phyloP scores from a whole-genome alignment of 495 filamentous ascomycete genomes.

The Neurospora terricola region DNA sequence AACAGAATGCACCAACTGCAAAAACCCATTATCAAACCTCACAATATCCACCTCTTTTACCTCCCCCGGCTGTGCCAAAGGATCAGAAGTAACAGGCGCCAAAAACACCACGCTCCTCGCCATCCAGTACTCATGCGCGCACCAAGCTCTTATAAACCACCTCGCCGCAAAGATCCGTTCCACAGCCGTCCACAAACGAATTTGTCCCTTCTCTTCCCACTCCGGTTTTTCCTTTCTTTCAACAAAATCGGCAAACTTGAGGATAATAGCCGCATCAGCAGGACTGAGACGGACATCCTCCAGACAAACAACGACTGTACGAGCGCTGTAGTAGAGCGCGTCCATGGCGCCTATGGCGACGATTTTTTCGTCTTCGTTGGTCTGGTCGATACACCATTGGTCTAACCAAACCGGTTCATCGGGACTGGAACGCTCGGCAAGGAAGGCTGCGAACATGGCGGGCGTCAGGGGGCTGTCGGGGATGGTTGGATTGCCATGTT shows the following conservation, averaged over 20 bases:
- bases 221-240: neutral
- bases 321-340: neutral
- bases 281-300: neutral
- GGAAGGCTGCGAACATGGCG: constrained; percentile 16
- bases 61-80: neutral
- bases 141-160: neutral
- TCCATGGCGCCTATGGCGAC: constrained; percentile 13
- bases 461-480: neutral
- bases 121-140: neutral
- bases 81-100: neutral
- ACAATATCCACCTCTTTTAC: neutral
- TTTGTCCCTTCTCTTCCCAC: neutral
- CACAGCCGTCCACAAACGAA: neutral
- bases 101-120: neutral
- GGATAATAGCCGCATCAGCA: neutral
- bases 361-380: constrained; percentile 12
- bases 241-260: neutral
- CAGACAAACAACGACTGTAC: neutral
- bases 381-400: constrained; percentile 26
- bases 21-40: neutral
- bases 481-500: neutral
- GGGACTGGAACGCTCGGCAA: neutral
- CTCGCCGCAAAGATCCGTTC: neutral
- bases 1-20: neutral
- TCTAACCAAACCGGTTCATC: constrained; percentile 22